Conservation (phyloP, 805 yeast species). For the Sugiyamaella mastotermitis region DNA sequence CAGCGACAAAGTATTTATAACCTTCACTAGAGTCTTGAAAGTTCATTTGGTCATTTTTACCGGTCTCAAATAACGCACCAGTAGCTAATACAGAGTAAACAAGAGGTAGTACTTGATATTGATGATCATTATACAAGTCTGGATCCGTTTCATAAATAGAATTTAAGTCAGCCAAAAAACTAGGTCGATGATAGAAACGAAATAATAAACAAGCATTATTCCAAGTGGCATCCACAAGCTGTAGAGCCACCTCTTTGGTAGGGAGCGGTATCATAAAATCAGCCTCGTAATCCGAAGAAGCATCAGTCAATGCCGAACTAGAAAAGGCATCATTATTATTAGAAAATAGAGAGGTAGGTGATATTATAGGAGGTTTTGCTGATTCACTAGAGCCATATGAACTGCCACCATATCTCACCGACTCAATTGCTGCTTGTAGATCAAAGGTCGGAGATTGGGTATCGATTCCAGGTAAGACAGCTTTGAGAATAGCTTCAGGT, state of each 20-base stretch:
- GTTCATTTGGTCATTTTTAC: slow-evolving; percentile 41
- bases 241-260: slow-evolving; percentile 63
- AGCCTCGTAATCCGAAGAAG: slow-evolving; percentile 22
- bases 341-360: background rate
- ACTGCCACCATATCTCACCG: background rate
- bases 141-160: slow-evolving; percentile 74
- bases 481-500: slow-evolving; percentile 32
- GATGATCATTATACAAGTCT: slow-evolving; percentile 60
- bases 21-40: slow-evolving; percentile 49
- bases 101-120: slow-evolving; percentile 68
- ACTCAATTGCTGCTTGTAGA: slow-evolving; percentile 4
- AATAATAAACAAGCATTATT: slow-evolving; percentile 78
- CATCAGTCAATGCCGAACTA: slow-evolving; percentile 14
- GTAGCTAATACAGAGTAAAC: slow-evolving; percentile 85
- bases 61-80: slow-evolving; percentile 59
- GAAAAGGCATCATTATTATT: background rate
- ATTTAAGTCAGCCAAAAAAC: slow-evolving; percentile 67
- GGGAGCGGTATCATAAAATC: slow-evolving; percentile 70
- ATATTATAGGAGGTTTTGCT: background rate
- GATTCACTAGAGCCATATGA: background rate
- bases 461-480: slow-evolving; percentile 37
- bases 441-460: slow-evolving; percentile 9
- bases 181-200: slow-evolving; percentile 80
- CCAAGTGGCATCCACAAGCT: slow-evolving; percentile 73
- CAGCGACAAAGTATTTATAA: slow-evolving; percentile 71